Evolutionary conservation across 2,329 filamentous ascomycete genomes (phyloP).

Genomic region (Fusarium sp.): DNA sequence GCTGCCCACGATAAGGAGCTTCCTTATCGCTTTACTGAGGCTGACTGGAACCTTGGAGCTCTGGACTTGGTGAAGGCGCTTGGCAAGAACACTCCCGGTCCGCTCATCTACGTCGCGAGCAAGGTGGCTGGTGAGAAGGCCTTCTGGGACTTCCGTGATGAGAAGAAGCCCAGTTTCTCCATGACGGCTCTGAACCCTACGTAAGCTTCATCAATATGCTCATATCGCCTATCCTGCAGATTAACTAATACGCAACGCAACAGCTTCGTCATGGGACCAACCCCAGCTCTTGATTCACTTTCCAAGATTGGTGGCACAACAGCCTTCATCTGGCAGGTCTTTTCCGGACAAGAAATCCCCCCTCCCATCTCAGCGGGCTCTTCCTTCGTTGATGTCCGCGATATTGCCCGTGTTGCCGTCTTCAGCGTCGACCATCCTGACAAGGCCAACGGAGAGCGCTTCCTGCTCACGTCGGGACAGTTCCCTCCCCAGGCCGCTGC

Average conservation of each 20-base stretch:
- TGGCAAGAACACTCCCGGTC: slow-evolving; percentile 33
- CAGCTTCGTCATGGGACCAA: slow-evolving; percentile 45
- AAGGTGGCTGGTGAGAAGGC: slow-evolving; percentile 40
- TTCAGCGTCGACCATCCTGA: slow-evolving; percentile 38
- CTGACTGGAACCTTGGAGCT: slow-evolving; percentile 40
- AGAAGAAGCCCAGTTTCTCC: slow-evolving; percentile 35
- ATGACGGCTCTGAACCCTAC: slow-evolving; percentile 42
- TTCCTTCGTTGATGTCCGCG: slow-evolving; percentile 41
- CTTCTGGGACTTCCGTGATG: slow-evolving; percentile 41
- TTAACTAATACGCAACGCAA: not conserved
- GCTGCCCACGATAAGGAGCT: not conserved
- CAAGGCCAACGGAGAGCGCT: slow-evolving; percentile 38
- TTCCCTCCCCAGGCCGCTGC: slow-evolving; percentile 41
- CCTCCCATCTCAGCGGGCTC: slow-evolving; percentile 19
- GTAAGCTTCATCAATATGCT: slow-evolving; percentile 14
- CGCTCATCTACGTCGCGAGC: slow-evolving; percentile 40
- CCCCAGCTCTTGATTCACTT: slow-evolving; percentile 29
- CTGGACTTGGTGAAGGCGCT: slow-evolving; percentile 32
- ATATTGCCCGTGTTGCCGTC: slow-evolving; percentile 38
- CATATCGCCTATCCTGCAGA: not conserved
- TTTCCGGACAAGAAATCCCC: slow-evolving; percentile 41
- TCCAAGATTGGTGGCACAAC: slow-evolving; percentile 37
- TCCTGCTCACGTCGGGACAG: slow-evolving; percentile 30
- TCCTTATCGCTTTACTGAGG: slow-evolving; percentile 36
- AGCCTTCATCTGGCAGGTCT: slow-evolving; percentile 40